A percentile compares a stretch with the other conserved stretches of the same genome.
These are phyloP conservation scores for Bathelium albidoporum DNA, from an alignment of 495 filamentous ascomycete species.

Conservation along the genomic window DNA sequence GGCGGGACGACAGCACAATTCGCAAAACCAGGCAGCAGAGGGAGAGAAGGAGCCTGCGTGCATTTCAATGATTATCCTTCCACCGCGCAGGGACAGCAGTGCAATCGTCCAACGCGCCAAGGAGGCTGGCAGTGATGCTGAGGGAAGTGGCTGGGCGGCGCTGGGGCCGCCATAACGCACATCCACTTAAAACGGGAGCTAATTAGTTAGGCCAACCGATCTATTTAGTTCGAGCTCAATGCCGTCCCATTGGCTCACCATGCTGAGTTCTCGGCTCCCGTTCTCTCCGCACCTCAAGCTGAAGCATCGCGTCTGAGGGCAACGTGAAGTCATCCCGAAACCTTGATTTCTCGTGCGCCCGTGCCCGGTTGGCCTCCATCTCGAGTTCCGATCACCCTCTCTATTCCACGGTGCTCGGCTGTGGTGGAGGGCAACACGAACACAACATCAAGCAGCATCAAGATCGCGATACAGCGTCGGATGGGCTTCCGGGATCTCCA, in stretches of 20 bases:
- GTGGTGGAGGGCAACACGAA: neutral
- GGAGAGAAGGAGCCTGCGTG: neutral
- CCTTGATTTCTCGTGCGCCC: neutral
- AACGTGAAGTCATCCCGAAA: neutral
- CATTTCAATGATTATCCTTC: neutral
- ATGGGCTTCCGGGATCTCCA: neutral
- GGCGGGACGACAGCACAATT: neutral
- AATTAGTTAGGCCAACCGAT: neutral
- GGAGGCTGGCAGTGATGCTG: neutral
- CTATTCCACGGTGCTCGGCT: neutral
- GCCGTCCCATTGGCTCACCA: neutral
- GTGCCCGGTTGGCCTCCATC: neutral
- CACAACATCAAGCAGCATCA: neutral
- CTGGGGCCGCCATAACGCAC: neutral
- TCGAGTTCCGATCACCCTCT: neutral
- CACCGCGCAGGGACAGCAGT: neutral
- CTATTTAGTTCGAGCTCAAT: no score
- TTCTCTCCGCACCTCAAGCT: neutral
- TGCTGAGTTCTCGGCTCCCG: neutral
- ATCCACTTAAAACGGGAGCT: neutral
- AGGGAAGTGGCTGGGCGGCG: slow-evolving; percentile 3
- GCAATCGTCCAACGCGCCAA: neutral
- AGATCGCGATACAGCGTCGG: neutral
- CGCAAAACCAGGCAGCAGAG: neutral
- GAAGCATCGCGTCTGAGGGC: neutral